phyloP scores from a whole-genome alignment of 1,139 yeast species.

The Lodderomyces orthopsilosis region DNA sequence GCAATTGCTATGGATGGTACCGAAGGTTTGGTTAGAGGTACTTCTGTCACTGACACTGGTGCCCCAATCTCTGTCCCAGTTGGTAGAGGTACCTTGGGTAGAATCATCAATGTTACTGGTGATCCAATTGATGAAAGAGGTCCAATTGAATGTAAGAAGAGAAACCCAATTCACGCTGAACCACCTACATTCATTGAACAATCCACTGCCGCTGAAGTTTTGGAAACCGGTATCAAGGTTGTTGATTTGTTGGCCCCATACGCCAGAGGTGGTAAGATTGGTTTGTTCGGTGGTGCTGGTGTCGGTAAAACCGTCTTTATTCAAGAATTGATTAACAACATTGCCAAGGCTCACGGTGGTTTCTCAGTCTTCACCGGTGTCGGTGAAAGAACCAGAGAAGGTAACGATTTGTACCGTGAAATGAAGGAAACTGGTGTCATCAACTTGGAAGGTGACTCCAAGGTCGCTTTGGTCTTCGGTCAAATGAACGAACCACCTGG shows the following conservation, averaged over 20 bases:
- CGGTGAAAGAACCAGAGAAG: slow-evolving; percentile 99
- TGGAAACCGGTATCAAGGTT: slow-evolving; percentile 99
- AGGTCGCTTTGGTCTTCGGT: slow-evolving; percentile 99
- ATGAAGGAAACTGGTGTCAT: slow-evolving; percentile 99
- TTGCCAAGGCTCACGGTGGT: slow-evolving; percentile 99
- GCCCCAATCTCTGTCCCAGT: slow-evolving; percentile 98
- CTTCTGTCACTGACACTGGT: slow-evolving; percentile 88
- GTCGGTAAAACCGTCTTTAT: slow-evolving; percentile 99
- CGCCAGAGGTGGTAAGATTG: slow-evolving; percentile 99
- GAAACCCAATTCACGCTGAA: slow-evolving; percentile 97
- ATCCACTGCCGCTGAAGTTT: slow-evolving; percentile 95
- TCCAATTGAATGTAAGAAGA: slow-evolving; percentile 87
- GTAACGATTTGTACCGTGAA: slow-evolving; percentile 99
- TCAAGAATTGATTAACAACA: slow-evolving; percentile 99
- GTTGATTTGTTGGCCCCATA: slow-evolving; percentile 99
- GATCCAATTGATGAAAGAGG: slow-evolving; percentile 99
- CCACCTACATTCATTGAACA: slow-evolving; percentile 96
- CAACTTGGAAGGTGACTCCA: slow-evolving; percentile 98
- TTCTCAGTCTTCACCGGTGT: slow-evolving; percentile 99
- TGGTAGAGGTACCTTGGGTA: slow-evolving; percentile 98
- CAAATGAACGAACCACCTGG: slow-evolving; percentile 99
- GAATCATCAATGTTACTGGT: slow-evolving; percentile 98
- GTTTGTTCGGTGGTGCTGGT: slow-evolving; percentile 99
- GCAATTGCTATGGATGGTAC: slow-evolving; percentile 99
- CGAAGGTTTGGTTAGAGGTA: slow-evolving; percentile 99